Base-by-base conservation (phyloP, 2,329 filamentous ascomycete species). In the Cladophialophora yegresii region DNA sequence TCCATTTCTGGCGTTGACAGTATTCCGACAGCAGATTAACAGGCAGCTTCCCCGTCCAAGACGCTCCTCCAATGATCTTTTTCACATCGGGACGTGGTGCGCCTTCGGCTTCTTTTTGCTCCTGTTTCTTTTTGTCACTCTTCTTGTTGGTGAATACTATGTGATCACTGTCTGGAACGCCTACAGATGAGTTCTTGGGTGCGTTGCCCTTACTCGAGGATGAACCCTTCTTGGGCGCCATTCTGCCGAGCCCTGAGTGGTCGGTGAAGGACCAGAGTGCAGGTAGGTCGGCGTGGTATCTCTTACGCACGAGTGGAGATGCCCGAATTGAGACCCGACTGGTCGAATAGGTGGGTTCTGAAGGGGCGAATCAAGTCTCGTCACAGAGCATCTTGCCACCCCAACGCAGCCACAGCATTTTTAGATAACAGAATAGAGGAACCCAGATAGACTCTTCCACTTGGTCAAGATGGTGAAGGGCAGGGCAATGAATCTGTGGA, bases 21-120 rank as follows among this genome's bases (percentile, higher is more conserved):
- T 96, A 91, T 81, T 98, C 95, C 40, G 90, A 91, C 68, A 98
- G 85, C 72, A 98, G 84, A 75, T 96, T 97, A 69, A 97, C 90
- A 1, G 95, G 95, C 33, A 99, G 81, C 76, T 99, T 99, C 47
- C 95, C 95, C 0, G 95, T 99, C 95, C 95, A 99, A 71, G 92
- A 97, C 64, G 92, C 87, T 55, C 95, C 95, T 49, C 92, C 95
- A 73, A 99, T 96, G 69, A 99, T 81, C 71, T 96, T 91, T 77
- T 85, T 80, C 23, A 84, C 84, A 55, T 85, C 82, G 47, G 85
- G 85, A 71, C 84, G 86, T 45, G 70, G 71, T 16, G 75, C 68
- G 6, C 75, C 77, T 55, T 79, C 76, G 57, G 71, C 64, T 23
- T 70, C 68, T 69, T 72, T 62, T 66, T 69, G 64, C 68, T 74